These are phyloP conservation scores for Fusarium palustre DNA, from an alignment of 2,329 filamentous ascomycete genomes.

Conservation along the genomic window DNA sequence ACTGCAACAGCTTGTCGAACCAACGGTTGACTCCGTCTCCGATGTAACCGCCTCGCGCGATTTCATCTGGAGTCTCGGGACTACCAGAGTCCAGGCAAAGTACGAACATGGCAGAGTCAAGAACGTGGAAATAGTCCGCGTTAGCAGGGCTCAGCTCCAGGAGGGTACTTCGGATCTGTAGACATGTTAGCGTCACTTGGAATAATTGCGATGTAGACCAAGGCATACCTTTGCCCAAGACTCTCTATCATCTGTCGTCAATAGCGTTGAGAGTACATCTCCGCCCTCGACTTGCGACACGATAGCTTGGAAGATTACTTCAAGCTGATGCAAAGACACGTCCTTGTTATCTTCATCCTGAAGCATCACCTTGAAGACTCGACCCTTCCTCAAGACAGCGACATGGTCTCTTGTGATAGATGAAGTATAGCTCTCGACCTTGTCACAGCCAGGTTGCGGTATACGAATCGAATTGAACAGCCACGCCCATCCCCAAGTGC, in stretches of 20 bases:
- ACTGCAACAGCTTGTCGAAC: constrained; percentile 3
- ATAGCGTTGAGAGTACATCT: neutral
- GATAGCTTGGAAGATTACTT: neutral
- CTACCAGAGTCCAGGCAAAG: neutral
- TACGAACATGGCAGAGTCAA: constrained; percentile 4
- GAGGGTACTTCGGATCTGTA: neutral
- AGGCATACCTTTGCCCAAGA: constrained; percentile 5
- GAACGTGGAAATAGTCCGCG: neutral
- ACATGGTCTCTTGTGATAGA: neutral
- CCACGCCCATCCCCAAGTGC: constrained; percentile 2
- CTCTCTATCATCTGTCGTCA: constrained; percentile 3
- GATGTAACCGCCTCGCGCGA: neutral
- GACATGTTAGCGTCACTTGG: neutral
- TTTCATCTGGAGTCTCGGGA: neutral
- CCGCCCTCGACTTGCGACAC: neutral
- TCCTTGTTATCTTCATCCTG: neutral
- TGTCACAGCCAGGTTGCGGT: neutral
- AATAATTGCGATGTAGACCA: neutral
- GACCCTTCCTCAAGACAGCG: constrained; percentile 5
- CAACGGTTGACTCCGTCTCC: neutral
- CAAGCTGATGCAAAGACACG: neutral
- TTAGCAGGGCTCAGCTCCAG: neutral
- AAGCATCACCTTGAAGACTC: constrained; percentile 4
- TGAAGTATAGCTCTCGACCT: neutral
- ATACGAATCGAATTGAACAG: neutral